Evolutionary conservation across 495 filamentous ascomycete species (phyloP), one percentile per base, ranked within the genome.

Genomic region (Chaetomidium leptoderma): DNA sequence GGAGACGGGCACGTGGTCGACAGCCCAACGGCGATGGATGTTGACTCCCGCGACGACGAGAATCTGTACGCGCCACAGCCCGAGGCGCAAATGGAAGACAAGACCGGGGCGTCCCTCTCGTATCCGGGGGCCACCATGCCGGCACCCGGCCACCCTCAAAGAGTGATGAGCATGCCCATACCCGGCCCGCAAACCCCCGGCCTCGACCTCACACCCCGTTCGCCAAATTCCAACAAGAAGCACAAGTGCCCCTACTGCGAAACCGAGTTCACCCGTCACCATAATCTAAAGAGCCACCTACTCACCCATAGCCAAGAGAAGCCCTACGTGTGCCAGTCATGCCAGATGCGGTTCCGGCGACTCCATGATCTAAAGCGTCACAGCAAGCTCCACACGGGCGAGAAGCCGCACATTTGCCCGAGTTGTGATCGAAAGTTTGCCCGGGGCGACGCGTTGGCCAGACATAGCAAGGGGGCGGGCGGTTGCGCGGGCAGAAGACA

Each of bases 261-360:
- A 4, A 96, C 95, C 8, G 92, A 95, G 64, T 99, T 99, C 64
- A 99, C 93, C 10, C 82, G 93, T 10, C 95, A 97, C 67, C 93
- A 99, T 68, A 99, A 99, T 62, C 82, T 99, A n/a, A 99, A 99
- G 72, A 96, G 90, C 59, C 93, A 99, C 75, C 82, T 99, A 33
- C 82, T 99, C 57, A 99, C 93, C 0, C 93, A 99, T 67, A 96
- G 92, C 62, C 93, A 99, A 73, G 95, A 97, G 71, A 99, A 99
- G 69, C 93, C 93, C 0, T 99, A 91, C 66, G 82, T 90, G 23
- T 99, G 93, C 65, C 82, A 88, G 55, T 89, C 87, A 21, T 99
- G 93, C 66, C 82, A 92, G 50, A 85, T 91, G 60, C 83, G 92
- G 26, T 99, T 99, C 69, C 84, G 93, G 46, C 82, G 93, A 57